Base-by-base conservation (phyloP, 1,284 basidiomycete genomes). In the Tilletia indica region DNA sequence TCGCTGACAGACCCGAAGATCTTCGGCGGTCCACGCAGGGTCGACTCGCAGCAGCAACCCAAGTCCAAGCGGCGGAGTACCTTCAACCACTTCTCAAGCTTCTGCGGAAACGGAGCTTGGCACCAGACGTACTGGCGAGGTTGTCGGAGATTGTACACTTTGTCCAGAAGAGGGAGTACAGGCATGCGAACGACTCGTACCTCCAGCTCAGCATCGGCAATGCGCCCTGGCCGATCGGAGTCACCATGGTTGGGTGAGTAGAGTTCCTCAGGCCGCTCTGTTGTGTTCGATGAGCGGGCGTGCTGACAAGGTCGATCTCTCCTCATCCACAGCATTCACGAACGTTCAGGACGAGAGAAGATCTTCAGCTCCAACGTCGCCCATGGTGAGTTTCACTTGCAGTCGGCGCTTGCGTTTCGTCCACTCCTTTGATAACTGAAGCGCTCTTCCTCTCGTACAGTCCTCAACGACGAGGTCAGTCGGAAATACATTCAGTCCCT, bases 161-260 rank as follows among this genome's bases (percentile, higher is more conserved):
- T 85, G 94, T 97, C 92, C 97, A 99, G 84, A 91, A 89, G 77
- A 90, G 97, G 38, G 90, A 95, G 84, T 99, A 99, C 81, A 92
- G 97, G 80, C 89, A 88, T 72, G 97, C 97, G 0, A 99, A 99
- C 82, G 97, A 99, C 83, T 91, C 94, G 0, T 99, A 99, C 85
- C 89, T 99, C 19, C 91, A 96, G 34, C 87, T 99, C 45, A 95
- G 93, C 3, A 99, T 99, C 74, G 97, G 97, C 19, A 99, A 97
- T 82, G 96, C 97, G 0, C 95, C 97, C 0, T 99, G 97, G 97
- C 97, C 97, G 0, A 98, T 99, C 82, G 97, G 97, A 70, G 97
- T 99, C 4, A 99, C 97, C 72, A 96, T 96, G 92, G 96, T 97
- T 86, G 94, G 93, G 93, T 93, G 87, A 3, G 19, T 64, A 36